Evolutionary conservation across 306 rosid species (phyloP).

Genomic region (Citrullus mucosospermus): DNA sequence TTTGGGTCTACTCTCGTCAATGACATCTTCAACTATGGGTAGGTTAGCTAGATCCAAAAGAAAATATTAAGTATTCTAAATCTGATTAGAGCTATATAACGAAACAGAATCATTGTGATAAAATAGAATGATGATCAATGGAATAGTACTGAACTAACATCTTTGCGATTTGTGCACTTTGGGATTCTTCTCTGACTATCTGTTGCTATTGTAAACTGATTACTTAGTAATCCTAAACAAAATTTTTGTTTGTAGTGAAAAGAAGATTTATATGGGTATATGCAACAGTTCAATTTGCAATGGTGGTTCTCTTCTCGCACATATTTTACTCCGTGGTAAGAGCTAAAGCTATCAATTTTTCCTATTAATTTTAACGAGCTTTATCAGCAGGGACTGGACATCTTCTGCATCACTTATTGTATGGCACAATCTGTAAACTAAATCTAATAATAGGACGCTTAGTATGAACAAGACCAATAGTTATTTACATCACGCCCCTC

Average conservation of each 20-base stretch:
- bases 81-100: not conserved
- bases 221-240: not conserved
- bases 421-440: not conserved
- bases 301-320: constrained; percentile 84
- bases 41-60: constrained; percentile 17
- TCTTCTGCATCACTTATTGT: not conserved
- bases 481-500: not conserved
- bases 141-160: not conserved
- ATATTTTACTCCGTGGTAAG: constrained; percentile 83
- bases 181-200: not conserved
- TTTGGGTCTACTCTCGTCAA: constrained; percentile 76
- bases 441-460: not conserved
- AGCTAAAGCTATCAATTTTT: constrained; percentile 5
- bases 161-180: not conserved
- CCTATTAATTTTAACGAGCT: not conserved
- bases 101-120: not conserved
- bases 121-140: not conserved
- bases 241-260: constrained; percentile 36
- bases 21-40: constrained; percentile 97
- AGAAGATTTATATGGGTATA: constrained; percentile 76
- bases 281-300: constrained; percentile 57
- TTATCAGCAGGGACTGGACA: not conserved
- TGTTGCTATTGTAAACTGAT: not conserved
- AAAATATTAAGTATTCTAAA: not conserved
- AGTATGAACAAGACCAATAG: not conserved